phyloP scores from a whole-genome alignment of 192 early-diverging fungal species.

The Backusella macrospora region DNA sequence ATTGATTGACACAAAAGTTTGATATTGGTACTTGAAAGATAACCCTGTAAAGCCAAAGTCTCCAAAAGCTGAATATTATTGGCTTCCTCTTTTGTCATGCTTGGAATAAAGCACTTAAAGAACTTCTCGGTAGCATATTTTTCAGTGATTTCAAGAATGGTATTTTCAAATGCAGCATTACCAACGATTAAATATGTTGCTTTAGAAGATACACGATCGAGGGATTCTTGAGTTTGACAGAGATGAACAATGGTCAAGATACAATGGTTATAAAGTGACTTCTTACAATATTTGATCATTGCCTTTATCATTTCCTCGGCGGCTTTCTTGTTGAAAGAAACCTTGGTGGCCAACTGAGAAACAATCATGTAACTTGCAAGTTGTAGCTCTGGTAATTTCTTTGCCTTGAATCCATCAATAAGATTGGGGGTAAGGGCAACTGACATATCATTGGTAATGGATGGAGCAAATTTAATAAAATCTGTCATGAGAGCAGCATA shows the following conservation, averaged over 20 bases:
- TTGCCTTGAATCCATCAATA: slow-evolving; percentile 51
- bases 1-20: slow-evolving; percentile 38
- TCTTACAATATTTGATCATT: slow-evolving; percentile 41
- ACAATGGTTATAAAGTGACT: slow-evolving; percentile 35
- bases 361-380: slow-evolving; percentile 69
- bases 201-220: slow-evolving; percentile 34
- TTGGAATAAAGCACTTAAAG: slow-evolving; percentile 43
- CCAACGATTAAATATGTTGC: neutral
- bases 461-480: slow-evolving; percentile 45
- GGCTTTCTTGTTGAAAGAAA: slow-evolving; percentile 48
- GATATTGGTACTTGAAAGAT: slow-evolving; percentile 41
- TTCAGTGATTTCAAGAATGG: slow-evolving; percentile 25
- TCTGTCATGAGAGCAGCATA: slow-evolving; percentile 65
- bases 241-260: slow-evolving; percentile 55
- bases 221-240: slow-evolving; percentile 55
- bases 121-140: slow-evolving; percentile 52
- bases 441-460: slow-evolving; percentile 46
- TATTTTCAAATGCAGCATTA: slow-evolving; percentile 23
- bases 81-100: slow-evolving; percentile 37
- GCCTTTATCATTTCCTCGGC: slow-evolving; percentile 46
- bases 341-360: slow-evolving; percentile 60
- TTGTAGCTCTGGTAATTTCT: slow-evolving; percentile 48
- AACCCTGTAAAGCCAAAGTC: slow-evolving; percentile 36
- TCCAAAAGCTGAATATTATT: slow-evolving; percentile 39
- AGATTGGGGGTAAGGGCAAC: slow-evolving; percentile 63